Evolutionary conservation across 2,329 filamentous ascomycete species (phyloP).

Genomic region (Apiospora kogelbergensis): DNA sequence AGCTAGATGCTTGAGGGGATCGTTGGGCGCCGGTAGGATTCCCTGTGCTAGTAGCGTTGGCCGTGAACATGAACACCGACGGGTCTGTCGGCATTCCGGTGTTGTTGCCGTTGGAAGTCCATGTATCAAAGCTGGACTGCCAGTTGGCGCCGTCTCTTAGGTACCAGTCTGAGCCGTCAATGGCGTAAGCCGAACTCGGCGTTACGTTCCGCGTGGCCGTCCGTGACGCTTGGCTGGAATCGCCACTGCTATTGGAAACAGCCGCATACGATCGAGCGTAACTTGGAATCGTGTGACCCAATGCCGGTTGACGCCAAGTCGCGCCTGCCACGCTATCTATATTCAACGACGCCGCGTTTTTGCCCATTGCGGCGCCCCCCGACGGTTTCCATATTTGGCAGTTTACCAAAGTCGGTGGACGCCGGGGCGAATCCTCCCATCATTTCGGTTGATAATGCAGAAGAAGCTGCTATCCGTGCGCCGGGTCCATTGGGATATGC

Average conservation of each 20-base stretch:
- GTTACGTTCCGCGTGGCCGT: conserved; percentile 26
- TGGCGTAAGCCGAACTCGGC: conserved; percentile 34
- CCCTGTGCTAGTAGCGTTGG: conserved; percentile 15
- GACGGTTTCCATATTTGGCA: conserved; percentile 17
- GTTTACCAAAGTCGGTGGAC: conserved; percentile 11
- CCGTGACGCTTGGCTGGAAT: conserved; percentile 21
- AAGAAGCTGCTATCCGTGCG: neutral
- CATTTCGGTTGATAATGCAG: conserved; percentile 15
- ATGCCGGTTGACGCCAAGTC: conserved; percentile 26
- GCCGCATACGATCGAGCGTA: conserved; percentile 29
- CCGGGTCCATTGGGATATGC: neutral
- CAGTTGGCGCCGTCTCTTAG: conserved; percentile 57
- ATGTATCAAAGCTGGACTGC: conserved; percentile 58
- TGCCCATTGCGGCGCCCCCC: conserved; percentile 21
- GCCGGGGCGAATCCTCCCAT: conserved; percentile 22
- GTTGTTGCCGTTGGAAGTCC: conserved; percentile 37
- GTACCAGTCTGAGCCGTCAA: conserved; percentile 59
- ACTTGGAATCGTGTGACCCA: conserved; percentile 26
- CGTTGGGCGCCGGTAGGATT: conserved; percentile 10
- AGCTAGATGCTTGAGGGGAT: conserved; percentile 19
- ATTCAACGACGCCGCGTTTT: conserved; percentile 21
- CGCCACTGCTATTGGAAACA: conserved; percentile 18
- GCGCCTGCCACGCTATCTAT: conserved; percentile 19
- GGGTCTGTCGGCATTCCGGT: conserved; percentile 30
- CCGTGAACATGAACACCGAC: conserved; percentile 31